phyloP scores from a whole-genome alignment of 2,329 filamentous ascomycete species.

The Arachnopeziza araneosa region DNA sequence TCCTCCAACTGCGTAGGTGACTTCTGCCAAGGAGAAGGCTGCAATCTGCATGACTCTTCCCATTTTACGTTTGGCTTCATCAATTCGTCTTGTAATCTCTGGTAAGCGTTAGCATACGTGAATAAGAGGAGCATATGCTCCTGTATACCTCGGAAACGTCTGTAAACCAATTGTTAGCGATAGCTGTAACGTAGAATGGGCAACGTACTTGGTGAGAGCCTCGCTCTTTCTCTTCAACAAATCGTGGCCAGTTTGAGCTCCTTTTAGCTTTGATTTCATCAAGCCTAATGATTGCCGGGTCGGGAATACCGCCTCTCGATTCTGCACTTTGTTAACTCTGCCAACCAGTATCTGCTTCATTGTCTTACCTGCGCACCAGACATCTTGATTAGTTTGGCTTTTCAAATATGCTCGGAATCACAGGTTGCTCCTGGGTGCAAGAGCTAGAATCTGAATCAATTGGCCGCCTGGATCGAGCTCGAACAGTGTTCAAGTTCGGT shows the following conservation, averaged over 20 bases:
- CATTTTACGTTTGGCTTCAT: slow-evolving; percentile 99
- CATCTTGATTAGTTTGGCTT: slow-evolving; percentile 34
- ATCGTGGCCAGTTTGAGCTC: slow-evolving; percentile 84
- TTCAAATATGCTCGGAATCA: background rate
- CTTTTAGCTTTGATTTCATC: slow-evolving; percentile 98
- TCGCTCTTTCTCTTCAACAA: slow-evolving; percentile 97
- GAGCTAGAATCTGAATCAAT: background rate
- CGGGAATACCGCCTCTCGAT: slow-evolving; percentile 93
- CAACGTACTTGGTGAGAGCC: slow-evolving; percentile 83
- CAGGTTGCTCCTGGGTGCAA: background rate
- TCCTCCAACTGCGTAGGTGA: slow-evolving; percentile 93
- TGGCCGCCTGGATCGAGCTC: background rate
- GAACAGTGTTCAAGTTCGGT: background rate
- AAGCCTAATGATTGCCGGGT: slow-evolving; percentile 93
- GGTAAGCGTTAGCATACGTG: slow-evolving; percentile 7
- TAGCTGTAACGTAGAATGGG: background rate
- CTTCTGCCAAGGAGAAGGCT: slow-evolving; percentile 93
- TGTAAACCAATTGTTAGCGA: slow-evolving; percentile 36
- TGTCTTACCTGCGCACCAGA: slow-evolving; percentile 45
- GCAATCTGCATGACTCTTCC: slow-evolving; percentile 98
- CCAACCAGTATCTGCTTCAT: slow-evolving; percentile 1
- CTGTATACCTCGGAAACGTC: slow-evolving; percentile 76
- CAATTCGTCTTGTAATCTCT: slow-evolving; percentile 96
- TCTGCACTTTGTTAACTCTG: slow-evolving; percentile 46
- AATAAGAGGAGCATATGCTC: background rate